These are phyloP conservation scores for Paecilomyces niveus DNA, from an alignment of 2,329 filamentous ascomycete genomes.

Conservation along the genomic window DNA sequence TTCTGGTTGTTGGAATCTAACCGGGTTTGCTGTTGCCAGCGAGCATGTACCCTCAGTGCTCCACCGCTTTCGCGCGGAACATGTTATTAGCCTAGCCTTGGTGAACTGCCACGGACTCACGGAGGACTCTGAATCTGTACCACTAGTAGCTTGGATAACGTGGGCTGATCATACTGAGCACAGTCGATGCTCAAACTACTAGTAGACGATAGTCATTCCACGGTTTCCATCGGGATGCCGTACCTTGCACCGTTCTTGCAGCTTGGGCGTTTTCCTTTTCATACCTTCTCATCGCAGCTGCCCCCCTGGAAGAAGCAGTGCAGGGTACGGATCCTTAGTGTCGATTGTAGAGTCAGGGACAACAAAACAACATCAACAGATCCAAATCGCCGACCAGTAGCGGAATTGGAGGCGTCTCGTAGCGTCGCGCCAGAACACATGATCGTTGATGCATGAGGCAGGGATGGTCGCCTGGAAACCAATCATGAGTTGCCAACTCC, in stretches of 20 bases:
- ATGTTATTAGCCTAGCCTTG: not conserved
- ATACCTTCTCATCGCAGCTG: too few relatives aligned
- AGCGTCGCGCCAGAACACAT: not conserved
- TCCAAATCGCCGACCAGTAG: not conserved
- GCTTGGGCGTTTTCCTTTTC: too few relatives aligned
- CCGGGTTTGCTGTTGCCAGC: too few relatives aligned
- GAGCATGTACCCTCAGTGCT: not conserved
- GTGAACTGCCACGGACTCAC: not conserved
- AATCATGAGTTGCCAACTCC: not conserved
- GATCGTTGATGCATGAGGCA: slow-evolving; percentile 2
- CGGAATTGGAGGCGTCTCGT: not conserved
- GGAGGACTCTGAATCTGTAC: not conserved
- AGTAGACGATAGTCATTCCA: too few relatives aligned
- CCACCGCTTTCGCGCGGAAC: not conserved
- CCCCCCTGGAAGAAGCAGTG: not conserved
- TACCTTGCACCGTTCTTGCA: too few relatives aligned
- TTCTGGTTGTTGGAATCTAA: too few relatives aligned
- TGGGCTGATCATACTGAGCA: not conserved
- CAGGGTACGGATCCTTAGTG: not conserved
- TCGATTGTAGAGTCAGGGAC: not conserved
- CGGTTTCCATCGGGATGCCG: too few relatives aligned
- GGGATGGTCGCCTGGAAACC: not conserved
- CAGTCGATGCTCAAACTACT: too few relatives aligned
- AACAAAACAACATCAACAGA: not conserved
- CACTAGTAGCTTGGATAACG: not conserved